Evolutionary conservation across 2,329 filamentous ascomycete species (phyloP), one percentile per base, ranked within the genome.

Genomic region (Fusarium ambrosium): DNA sequence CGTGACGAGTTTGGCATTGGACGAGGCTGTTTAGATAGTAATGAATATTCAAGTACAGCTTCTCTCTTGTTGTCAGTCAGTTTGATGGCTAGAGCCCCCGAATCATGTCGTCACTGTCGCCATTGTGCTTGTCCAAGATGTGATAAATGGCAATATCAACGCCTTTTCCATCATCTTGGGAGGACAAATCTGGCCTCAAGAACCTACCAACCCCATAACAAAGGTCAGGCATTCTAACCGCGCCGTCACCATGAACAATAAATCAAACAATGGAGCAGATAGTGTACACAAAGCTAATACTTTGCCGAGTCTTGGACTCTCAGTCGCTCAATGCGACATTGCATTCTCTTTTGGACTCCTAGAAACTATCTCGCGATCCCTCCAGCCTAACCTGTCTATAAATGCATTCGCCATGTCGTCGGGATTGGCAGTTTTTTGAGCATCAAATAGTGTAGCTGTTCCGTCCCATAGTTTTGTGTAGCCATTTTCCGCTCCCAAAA

Each of bases 371-470:
- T 77, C 69, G 64, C 66, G 53, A 71, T 66, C 59, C 66, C 68
- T 65, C 24, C 63, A 73, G 61, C 62, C 76, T 32, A 60, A 20
- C 65, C 69, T 62, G 58, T 76, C 71, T 78, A 78, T 73, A 62
- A 66, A 66, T 72, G 61, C 69, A 65, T 65, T 66, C 56, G 61
- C 56, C 43, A 48, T 68, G 45, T 66, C 62, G 55, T 69, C 22
- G 53, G 66, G 66, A 62, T 61, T 66, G 39, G 63, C 53, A 43
- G 53, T 66, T 67, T 29, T 72, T 71, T 68, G 20, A 20, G 63
- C 34, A 55, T 24, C 55, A 37, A 43, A 36, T 36, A 32, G 58
- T 62, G 58, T 62, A 65, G 58, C 59, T 64, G 34, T 74, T 59
- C 66, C 53, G 20, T 56, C 62, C 63, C 53, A 27, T 71, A 64